A percentile compares a stretch with the other conserved stretches of the same genome.
These are phyloP conservation scores for Pseudoturritis turrita DNA, from an alignment of 345 rosid genomes.

Conservation along the genomic window DNA sequence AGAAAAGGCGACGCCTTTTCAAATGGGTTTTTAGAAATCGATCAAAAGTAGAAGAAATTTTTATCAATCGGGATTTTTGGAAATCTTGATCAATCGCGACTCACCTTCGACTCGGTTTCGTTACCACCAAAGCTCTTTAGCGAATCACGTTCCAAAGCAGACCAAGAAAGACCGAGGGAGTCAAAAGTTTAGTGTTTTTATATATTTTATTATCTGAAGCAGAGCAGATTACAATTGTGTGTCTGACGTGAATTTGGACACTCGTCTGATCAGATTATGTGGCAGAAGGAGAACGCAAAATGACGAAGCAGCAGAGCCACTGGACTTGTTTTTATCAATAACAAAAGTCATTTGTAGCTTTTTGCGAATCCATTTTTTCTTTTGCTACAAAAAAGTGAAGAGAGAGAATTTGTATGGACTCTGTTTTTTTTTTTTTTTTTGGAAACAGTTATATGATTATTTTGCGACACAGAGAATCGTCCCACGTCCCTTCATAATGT, in stretches of 20 bases:
- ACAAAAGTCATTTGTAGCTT: conserved; percentile 9
- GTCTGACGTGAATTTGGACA: conserved; percentile 23
- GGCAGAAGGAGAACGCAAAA: conserved; percentile 5
- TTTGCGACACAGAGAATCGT: not conserved
- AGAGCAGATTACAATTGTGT: conserved; percentile 20
- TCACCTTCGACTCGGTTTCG: conserved; percentile 15
- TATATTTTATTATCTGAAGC: no score
- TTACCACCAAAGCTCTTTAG: not conserved
- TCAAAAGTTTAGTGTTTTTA: no score
- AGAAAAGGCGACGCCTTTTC: not conserved
- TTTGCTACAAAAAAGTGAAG: not conserved
- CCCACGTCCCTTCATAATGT: not conserved
- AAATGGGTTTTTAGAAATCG: not conserved
- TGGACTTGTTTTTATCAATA: not conserved
- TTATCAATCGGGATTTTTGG: not conserved
- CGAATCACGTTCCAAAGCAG: not conserved
- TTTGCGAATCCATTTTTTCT: not conserved
- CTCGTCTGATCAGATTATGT: conserved; percentile 28
- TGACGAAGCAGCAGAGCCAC: conserved; percentile 22
- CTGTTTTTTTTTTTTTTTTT: not conserved
- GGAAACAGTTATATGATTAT: not conserved
- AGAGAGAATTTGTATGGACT: conserved; percentile 6
- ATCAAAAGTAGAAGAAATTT: not conserved
- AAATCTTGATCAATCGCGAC: not conserved
- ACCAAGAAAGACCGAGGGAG: not conserved